Evolutionary conservation across 805 yeast species (phyloP).

Genomic region (Kuraishia hungarica): DNA sequence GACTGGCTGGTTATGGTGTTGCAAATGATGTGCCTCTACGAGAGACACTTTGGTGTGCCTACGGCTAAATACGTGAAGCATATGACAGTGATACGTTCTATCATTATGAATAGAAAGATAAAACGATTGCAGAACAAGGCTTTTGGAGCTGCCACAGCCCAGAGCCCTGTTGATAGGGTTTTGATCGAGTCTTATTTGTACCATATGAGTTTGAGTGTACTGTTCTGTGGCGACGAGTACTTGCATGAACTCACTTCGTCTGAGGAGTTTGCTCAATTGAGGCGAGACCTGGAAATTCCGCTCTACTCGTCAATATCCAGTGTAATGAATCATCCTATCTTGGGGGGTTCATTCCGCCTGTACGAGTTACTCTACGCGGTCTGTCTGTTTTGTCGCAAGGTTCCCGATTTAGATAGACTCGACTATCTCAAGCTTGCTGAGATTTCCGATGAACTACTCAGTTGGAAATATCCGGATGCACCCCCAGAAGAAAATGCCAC

Average conservation of each 20-base stretch:
- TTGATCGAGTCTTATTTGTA: not conserved
- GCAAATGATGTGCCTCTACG: not conserved
- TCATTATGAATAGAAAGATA: not conserved
- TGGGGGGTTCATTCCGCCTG: not conserved
- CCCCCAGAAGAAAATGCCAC: not conserved
- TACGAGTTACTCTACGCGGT: not conserved
- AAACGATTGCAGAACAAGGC: not conserved
- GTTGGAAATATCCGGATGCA: not conserved
- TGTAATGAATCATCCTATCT: not conserved
- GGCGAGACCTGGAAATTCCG: not conserved
- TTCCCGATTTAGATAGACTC: not conserved
- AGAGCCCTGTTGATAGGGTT: not conserved
- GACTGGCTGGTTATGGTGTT: not conserved
- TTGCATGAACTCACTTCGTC: not conserved
- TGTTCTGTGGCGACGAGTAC: not conserved
- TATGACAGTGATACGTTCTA: not conserved
- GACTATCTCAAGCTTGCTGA: not conserved
- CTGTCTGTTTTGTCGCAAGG: not conserved
- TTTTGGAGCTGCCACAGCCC: not conserved
- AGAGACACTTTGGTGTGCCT: not conserved
- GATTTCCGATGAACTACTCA: not conserved
- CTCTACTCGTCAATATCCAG: not conserved
- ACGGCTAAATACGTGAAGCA: not conserved
- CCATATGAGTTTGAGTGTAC: not conserved
- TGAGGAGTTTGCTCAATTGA: not conserved